phyloP scores from a whole-genome alignment of 768 basidiomycete species.

The Rhizopogon sp. region DNA sequence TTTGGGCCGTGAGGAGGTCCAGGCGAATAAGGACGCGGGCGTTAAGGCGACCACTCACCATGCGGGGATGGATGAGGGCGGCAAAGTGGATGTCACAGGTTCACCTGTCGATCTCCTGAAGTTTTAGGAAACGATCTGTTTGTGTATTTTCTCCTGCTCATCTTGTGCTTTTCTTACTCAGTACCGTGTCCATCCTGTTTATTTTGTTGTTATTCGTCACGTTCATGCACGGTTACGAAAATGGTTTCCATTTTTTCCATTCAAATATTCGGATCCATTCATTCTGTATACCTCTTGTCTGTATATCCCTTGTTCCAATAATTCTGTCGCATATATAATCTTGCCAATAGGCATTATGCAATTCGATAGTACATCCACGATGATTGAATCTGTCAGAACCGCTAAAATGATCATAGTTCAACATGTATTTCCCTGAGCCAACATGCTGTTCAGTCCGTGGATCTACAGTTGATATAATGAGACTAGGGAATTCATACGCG shows the following conservation, averaged over 20 bases:
- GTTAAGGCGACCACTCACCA: slow-evolving; percentile 45
- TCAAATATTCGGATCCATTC: not conserved
- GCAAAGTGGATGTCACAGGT: slow-evolving; percentile 36
- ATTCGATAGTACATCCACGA: not conserved
- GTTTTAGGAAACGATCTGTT: slow-evolving; percentile 12
- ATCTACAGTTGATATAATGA: not conserved
- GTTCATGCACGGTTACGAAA: no score
- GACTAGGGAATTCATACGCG: not conserved
- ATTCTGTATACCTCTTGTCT: not conserved
- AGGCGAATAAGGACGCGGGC: slow-evolving; percentile 45
- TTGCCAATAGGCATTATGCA: not conserved
- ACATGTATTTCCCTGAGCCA: not conserved
- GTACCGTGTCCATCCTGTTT: not conserved
- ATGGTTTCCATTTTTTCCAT: not conserved
- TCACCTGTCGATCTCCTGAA: slow-evolving; percentile 23
- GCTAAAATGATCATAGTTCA: not conserved
- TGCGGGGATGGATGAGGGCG: slow-evolving; percentile 58
- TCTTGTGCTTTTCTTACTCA: not conserved
- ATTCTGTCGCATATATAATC: not conserved
- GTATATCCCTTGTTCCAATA: not conserved
- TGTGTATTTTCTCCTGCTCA: not conserved
- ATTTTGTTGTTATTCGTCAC: not conserved
- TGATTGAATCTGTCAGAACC: not conserved
- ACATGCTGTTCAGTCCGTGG: not conserved
- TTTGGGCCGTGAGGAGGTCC: slow-evolving; percentile 57